These are phyloP conservation scores for Globisporangium spiculum DNA, from an alignment of 352 stramenopile genomes.

Conservation along the genomic window DNA sequence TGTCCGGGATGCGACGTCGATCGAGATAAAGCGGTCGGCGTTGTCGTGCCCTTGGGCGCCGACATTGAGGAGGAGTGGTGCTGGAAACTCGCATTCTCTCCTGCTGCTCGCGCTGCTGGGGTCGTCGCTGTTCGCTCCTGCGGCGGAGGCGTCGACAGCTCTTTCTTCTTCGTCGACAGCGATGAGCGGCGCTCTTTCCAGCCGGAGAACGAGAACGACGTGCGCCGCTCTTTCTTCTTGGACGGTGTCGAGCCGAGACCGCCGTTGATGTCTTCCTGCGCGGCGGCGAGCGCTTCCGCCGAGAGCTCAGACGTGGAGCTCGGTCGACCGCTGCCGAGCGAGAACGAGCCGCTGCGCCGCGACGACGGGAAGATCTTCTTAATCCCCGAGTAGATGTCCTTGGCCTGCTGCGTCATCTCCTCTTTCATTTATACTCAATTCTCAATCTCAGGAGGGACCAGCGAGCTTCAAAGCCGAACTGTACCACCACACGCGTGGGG, in stretches of 20 bases:
- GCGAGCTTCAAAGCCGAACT: neutral
- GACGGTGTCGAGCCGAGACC: neutral
- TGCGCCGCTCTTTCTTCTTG: slow-evolving; percentile 47
- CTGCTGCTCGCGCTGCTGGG: neutral
- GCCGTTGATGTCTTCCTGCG: slow-evolving; percentile 17
- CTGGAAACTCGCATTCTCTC: neutral
- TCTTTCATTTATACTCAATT: slow-evolving; percentile 12
- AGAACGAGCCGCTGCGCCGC: slow-evolving; percentile 54
- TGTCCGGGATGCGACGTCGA: slow-evolving; percentile 17
- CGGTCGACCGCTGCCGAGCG: slow-evolving; percentile 24
- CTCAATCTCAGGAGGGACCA: neutral
- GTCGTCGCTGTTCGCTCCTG: neutral
- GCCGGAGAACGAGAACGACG: slow-evolving; percentile 52
- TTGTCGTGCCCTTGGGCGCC: slow-evolving; percentile 14
- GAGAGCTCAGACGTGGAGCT: slow-evolving; percentile 27
- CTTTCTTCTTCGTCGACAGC: slow-evolving; percentile 25
- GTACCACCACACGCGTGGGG: neutral
- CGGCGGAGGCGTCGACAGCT: slow-evolving; percentile 7
- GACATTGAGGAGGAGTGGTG: neutral
- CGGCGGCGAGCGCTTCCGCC: slow-evolving; percentile 30
- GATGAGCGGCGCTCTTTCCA: slow-evolving; percentile 41
- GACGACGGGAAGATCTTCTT: slow-evolving; percentile 74
- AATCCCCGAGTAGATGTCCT: slow-evolving; percentile 75
- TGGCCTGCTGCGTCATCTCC: slow-evolving; percentile 67
- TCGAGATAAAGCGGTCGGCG: slow-evolving; percentile 13